These are phyloP conservation scores for Mallotus japonicus DNA, from an alignment of 441 rosid genomes.

Conservation along the genomic window DNA sequence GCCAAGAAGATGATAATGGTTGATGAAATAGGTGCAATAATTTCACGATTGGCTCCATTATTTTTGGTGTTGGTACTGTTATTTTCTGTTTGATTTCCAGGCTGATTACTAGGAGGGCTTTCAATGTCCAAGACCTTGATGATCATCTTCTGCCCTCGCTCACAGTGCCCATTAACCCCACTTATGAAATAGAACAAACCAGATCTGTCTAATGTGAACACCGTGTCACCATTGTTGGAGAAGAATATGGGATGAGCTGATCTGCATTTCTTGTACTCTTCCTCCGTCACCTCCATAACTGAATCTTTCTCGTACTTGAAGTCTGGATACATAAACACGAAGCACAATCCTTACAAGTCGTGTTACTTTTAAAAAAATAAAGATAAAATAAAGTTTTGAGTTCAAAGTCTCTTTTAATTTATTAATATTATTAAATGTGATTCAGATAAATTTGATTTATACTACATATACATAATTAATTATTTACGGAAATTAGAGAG, in stretches of 20 bases:
- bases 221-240: constrained; percentile 59
- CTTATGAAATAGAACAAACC: constrained; percentile 62
- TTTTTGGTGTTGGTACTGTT: background rate
- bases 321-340: constrained; percentile 22
- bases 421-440: too few relatives aligned
- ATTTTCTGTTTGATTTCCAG: constrained; percentile 15
- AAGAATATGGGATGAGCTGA: constrained; percentile 45
- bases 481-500: too few relatives aligned
- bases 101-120: constrained; percentile 10
- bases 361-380: too few relatives aligned
- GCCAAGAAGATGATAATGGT: background rate
- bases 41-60: constrained; percentile 1
- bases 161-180: constrained; percentile 54
- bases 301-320: constrained; percentile 58
- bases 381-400: too few relatives aligned
- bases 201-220: constrained; percentile 37
- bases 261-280: constrained; percentile 47
- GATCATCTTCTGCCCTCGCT: constrained; percentile 59
- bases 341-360: background rate
- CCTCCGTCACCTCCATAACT: constrained; percentile 47
- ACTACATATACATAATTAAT: too few relatives aligned
- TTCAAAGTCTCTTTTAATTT: too few relatives aligned
- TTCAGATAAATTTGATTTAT: too few relatives aligned
- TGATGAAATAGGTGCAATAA: constrained; percentile 8
- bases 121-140: constrained; percentile 39